These are phyloP conservation scores for barley (Hordeum vulgare) DNA, from an alignment of 176 grass and related monocot genomes.

Conservation along the genomic window DNA sequence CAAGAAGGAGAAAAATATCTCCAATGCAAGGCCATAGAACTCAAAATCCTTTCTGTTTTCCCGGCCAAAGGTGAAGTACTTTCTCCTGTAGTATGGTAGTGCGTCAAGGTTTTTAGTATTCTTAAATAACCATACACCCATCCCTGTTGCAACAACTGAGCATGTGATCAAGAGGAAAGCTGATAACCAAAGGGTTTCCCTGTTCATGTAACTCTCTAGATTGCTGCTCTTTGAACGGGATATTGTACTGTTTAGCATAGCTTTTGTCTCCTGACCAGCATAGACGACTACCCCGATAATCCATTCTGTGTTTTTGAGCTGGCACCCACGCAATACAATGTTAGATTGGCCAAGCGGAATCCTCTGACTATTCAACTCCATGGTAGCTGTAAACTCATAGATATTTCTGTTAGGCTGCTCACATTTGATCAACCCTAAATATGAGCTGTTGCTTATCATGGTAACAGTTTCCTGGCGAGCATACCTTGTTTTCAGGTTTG, in stretches of 20 bases:
- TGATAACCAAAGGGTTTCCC: slow-evolving; percentile 98
- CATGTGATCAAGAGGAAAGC: slow-evolving; percentile 94
- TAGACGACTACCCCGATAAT: slow-evolving; percentile 89
- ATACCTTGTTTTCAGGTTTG: slow-evolving; percentile 98
- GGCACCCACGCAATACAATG: slow-evolving; percentile 93
- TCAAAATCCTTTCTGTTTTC: slow-evolving; percentile 87
- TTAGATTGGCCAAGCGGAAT: slow-evolving; percentile 96
- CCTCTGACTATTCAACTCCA: slow-evolving; percentile 74
- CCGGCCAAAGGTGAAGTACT: slow-evolving; percentile 67
- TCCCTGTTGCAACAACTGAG: slow-evolving; percentile 91
- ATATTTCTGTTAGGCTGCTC: slow-evolving; percentile 98
- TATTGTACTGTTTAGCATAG: slow-evolving; percentile 96
- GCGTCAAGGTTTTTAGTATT: slow-evolving; percentile 79
- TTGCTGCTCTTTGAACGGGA: slow-evolving; percentile 98
- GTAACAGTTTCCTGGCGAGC: slow-evolving; percentile 81
- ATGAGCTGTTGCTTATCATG: slow-evolving; percentile 51
- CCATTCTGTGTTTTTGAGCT: slow-evolving; percentile 97
- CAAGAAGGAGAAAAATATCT: slow-evolving; percentile 99
- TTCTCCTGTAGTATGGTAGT: slow-evolving; percentile 91
- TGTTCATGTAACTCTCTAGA: slow-evolving; percentile 98
- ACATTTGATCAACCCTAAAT: slow-evolving; percentile 76
- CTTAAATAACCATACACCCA: slow-evolving; percentile 88
- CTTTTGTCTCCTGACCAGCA: slow-evolving; percentile 99
- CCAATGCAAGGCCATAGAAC: slow-evolving; percentile 85
- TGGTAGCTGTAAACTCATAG: slow-evolving; percentile 96